Percentiles rank a stretch among this genome's conserved stretches.
These are phyloP conservation scores for Sugiyamaella floridensis DNA, from an alignment of 805 yeast species.

Conservation along the genomic window DNA sequence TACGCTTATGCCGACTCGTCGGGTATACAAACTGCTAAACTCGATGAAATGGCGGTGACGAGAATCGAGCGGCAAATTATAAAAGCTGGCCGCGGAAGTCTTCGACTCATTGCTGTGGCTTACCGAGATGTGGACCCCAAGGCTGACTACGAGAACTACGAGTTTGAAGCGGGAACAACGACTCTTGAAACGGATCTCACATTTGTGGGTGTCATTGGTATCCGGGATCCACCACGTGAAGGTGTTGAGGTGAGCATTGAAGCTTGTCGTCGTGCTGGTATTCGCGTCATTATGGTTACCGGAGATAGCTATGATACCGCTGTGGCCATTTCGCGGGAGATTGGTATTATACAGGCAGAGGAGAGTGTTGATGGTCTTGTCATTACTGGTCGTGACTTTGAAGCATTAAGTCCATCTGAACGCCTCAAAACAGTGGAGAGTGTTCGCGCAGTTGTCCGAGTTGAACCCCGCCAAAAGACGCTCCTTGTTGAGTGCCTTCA, in stretches of 20 bases:
- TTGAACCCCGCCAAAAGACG: slow-evolving; percentile 51
- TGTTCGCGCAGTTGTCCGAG: slow-evolving; percentile 45
- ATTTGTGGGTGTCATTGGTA: slow-evolving; percentile 42
- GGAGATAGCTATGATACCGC: slow-evolving; percentile 35
- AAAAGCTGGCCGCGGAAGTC: slow-evolving; percentile 37
- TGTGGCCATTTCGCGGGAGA: slow-evolving; percentile 38
- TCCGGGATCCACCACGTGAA: slow-evolving; percentile 44
- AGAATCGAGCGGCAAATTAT: slow-evolving; percentile 33
- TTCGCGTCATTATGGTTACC: slow-evolving; percentile 44
- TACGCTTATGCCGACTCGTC: slow-evolving; percentile 31
- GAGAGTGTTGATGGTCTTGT: slow-evolving; percentile 32
- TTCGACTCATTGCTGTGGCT: slow-evolving; percentile 44
- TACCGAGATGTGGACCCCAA: slow-evolving; percentile 22
- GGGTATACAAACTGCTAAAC: slow-evolving; percentile 23
- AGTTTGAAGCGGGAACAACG: slow-evolving; percentile 11
- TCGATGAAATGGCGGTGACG: slow-evolving; percentile 5
- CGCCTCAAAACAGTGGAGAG: slow-evolving; percentile 40
- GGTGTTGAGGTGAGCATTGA: slow-evolving; percentile 40
- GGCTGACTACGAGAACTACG: slow-evolving; percentile 32
- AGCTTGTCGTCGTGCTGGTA: slow-evolving; percentile 41
- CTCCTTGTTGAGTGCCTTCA: slow-evolving; percentile 44
- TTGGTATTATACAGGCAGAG: slow-evolving; percentile 32
- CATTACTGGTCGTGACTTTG: slow-evolving; percentile 38
- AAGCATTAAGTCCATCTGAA: slow-evolving; percentile 27
- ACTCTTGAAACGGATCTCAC: slow-evolving; percentile 23